These are phyloP conservation scores for Phycomyces blakesleeanus DNA, from an alignment of 192 early-diverging fungal genomes.

Conservation along the genomic window DNA sequence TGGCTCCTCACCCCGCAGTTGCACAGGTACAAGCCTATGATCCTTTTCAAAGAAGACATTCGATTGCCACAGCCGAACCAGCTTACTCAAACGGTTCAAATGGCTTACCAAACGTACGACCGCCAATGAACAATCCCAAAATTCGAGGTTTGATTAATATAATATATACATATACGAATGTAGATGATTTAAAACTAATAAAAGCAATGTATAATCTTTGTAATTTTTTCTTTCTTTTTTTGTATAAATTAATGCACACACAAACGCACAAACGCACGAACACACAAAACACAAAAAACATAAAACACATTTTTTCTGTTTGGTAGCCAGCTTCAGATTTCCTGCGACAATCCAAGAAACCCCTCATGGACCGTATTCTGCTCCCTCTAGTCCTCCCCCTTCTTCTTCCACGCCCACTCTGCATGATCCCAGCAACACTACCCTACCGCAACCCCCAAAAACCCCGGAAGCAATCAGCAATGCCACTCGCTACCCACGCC, in stretches of 20 bases:
- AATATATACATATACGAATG: too few species aligned
- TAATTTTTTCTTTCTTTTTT: neutral
- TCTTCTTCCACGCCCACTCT: conserved; percentile 1
- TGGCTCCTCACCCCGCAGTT: conserved; percentile 9
- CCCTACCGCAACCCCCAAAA: neutral
- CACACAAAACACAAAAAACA: too few species aligned
- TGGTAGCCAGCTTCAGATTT: conserved; percentile 22
- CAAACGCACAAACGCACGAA: too few species aligned
- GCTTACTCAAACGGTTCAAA: neutral
- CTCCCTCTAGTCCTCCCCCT: conserved; percentile 37
- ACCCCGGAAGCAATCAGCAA: neutral
- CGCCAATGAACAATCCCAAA: neutral
- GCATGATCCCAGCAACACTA: neutral
- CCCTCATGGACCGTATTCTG: conserved; percentile 29
- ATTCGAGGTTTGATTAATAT: conserved; percentile 5
- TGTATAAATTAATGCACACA: too few species aligned
- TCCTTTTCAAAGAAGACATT: conserved; percentile 36
- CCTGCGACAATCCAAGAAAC: conserved; percentile 36
- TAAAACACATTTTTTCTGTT: too few species aligned
- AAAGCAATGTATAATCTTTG: neutral
- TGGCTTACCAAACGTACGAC: neutral
- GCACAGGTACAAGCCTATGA: conserved; percentile 16
- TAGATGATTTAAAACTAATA: too few species aligned
- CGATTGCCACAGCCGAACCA: conserved; percentile 32
- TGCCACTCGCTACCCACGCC: conserved; percentile 3